Conservation (phyloP, 345 rosid genomes). For the Salix dunnii region DNA sequence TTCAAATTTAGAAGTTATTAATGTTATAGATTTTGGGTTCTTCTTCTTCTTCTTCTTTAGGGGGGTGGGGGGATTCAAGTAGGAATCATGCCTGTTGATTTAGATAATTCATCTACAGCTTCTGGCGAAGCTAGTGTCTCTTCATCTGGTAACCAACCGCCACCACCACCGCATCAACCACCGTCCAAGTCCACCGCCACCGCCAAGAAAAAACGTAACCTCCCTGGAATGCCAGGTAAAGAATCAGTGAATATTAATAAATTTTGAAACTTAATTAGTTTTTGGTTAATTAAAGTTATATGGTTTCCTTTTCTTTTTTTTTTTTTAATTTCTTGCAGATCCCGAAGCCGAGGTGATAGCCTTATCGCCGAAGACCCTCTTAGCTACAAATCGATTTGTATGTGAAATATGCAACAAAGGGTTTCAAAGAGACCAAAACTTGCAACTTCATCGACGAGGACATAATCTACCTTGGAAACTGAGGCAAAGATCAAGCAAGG, state of each 20-base stretch:
- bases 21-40: not conserved
- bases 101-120: conserved; percentile 84
- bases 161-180: conserved; percentile 44
- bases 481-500: conserved; percentile 78
- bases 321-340: conserved; percentile 41
- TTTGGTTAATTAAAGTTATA: not conserved
- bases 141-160: conserved; percentile 59
- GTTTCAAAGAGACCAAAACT: conserved; percentile 92
- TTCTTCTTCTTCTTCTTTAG: not conserved
- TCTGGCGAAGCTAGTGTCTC: conserved; percentile 94
- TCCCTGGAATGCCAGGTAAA: conserved; percentile 97
- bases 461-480: conserved; percentile 96
- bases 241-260: not conserved
- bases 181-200: conserved; percentile 41
- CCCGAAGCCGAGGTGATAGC: conserved; percentile 97
- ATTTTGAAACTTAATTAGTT: not conserved
- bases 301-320: conserved; percentile 5
- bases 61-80: not conserved
- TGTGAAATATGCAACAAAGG: conserved; percentile 98
- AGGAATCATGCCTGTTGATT: conserved; percentile 55
- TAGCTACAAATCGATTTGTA: conserved; percentile 88
- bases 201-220: conserved; percentile 81
- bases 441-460: conserved; percentile 92
- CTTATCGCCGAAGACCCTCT: conserved; percentile 73
- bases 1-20: not conserved